Percentiles rank a stretch among this genome's conserved stretches.
These are phyloP conservation scores for Periconia digitata DNA, from an alignment of 2,329 filamentous ascomycete species.

Conservation along the genomic window DNA sequence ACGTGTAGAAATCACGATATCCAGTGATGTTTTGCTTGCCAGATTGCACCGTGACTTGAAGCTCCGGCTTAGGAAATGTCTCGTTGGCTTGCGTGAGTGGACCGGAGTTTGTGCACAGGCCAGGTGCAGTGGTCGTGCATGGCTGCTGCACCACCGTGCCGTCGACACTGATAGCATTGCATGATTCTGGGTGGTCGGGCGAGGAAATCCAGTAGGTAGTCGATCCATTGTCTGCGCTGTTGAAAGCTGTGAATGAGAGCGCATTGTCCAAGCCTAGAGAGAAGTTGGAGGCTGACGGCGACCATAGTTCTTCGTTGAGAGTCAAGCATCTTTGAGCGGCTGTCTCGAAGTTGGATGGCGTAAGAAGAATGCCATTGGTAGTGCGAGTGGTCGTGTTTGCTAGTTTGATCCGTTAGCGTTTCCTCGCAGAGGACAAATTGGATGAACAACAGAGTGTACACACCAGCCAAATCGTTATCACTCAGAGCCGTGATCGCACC, in stretches of 20 bases:
- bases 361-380: conserved; percentile 2
- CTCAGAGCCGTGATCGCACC: conserved; percentile 1
- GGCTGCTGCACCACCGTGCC: not conserved
- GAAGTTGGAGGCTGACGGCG: conserved; percentile 3
- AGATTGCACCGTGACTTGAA: conserved; percentile 4
- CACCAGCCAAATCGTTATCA: conserved; percentile 5
- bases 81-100: not conserved
- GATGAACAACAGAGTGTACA: too few species aligned
- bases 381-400: conserved; percentile 6
- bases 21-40: conserved; percentile 19
- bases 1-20: conserved; percentile 48
- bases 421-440: not conserved
- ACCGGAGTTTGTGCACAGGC: conserved; percentile 12
- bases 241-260: conserved; percentile 5
- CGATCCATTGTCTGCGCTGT: not conserved
- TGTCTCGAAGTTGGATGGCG: not conserved
- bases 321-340: conserved; percentile 1
- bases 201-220: conserved; percentile 5
- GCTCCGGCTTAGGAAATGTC: conserved; percentile 4
- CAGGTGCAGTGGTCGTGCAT: conserved; percentile 3
- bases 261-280: conserved; percentile 4
- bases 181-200: not conserved
- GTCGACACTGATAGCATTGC: conserved; percentile 8
- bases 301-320: conserved; percentile 6
- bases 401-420: not conserved